Evolutionary conservation across 345 rosid genomes (phyloP).

Genomic region (Alliaria petiolata): DNA sequence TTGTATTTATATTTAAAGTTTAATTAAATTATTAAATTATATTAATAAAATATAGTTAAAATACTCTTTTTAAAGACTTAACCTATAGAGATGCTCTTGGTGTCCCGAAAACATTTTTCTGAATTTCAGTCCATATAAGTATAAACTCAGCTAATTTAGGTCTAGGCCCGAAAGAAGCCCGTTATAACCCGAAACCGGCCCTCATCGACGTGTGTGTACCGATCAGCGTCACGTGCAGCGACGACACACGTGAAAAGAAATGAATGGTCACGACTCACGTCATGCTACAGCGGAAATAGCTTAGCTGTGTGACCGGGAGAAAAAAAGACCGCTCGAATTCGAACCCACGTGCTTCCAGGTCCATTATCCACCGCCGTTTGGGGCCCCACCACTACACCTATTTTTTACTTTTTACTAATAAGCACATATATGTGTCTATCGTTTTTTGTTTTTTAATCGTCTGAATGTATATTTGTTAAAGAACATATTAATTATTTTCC

Average conservation of each 20-base stretch:
- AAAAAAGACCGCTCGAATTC: constrained; percentile 15
- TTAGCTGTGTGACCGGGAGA: constrained; percentile 17
- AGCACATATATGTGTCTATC: too few species aligned
- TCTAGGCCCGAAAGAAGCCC: neutral
- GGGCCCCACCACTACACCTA: constrained; percentile 12
- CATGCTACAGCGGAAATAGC: constrained; percentile 13
- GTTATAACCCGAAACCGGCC: neutral
- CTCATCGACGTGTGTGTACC: neutral
- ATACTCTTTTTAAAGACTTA: too few species aligned
- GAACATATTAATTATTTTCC: too few species aligned
- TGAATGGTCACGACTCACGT: constrained; percentile 17
- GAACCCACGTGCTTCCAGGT: constrained; percentile 25
- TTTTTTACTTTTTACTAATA: too few species aligned
- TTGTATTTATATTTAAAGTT: too few species aligned
- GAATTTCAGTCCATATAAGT: neutral
- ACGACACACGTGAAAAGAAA: constrained; percentile 9
- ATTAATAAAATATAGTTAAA: too few species aligned
- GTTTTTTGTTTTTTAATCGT: too few species aligned
- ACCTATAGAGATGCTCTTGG: too few species aligned
- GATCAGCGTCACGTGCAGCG: constrained; percentile 15
- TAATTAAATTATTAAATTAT: too few species aligned
- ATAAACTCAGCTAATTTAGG: neutral
- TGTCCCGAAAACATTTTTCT: neutral
- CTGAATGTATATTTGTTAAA: too few species aligned
- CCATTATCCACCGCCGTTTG: constrained; percentile 1